Conservation (phyloP, 192 early-diverging fungal species). For the Backusella westeae region DNA sequence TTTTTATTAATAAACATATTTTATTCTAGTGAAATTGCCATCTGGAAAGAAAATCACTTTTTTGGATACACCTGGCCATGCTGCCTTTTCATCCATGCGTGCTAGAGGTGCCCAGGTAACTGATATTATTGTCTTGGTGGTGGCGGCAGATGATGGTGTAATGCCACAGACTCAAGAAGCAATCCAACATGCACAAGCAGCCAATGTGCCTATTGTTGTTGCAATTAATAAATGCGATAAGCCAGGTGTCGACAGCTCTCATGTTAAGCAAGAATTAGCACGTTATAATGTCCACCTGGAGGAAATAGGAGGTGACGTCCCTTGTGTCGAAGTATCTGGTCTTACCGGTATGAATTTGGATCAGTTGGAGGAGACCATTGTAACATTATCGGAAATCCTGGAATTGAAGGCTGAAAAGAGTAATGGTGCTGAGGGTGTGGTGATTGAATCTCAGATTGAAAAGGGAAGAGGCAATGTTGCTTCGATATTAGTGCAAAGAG, state of each 20-base stretch:
- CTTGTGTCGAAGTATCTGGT: slow-evolving; percentile 87
- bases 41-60: slow-evolving; percentile 83
- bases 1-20: neutral
- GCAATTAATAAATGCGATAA: slow-evolving; percentile 99
- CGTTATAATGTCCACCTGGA: slow-evolving; percentile 83
- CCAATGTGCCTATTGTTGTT: slow-evolving; percentile 88
- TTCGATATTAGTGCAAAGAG: slow-evolving; percentile 85
- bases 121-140: slow-evolving; percentile 95
- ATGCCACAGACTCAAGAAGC: slow-evolving; percentile 99
- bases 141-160: slow-evolving; percentile 96
- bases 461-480: slow-evolving; percentile 86
- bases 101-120: slow-evolving; percentile 91
- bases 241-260: slow-evolving; percentile 64
- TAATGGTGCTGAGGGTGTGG: slow-evolving; percentile 76
- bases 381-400: slow-evolving; percentile 81
- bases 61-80: slow-evolving; percentile 96
- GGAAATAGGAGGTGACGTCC: slow-evolving; percentile 91
- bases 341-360: slow-evolving; percentile 85
- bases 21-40: slow-evolving; percentile 52
- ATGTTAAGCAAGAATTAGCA: slow-evolving; percentile 66
- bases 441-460: slow-evolving; percentile 88
- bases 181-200: slow-evolving; percentile 84
- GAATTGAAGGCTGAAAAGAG: slow-evolving; percentile 84
- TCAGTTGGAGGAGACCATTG: slow-evolving; percentile 85
- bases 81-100: slow-evolving; percentile 93